Evolutionary conservation across 83 land plant species (phyloP), one percentile per base, ranked within the genome.

Genomic region (Picea abies): DNA sequence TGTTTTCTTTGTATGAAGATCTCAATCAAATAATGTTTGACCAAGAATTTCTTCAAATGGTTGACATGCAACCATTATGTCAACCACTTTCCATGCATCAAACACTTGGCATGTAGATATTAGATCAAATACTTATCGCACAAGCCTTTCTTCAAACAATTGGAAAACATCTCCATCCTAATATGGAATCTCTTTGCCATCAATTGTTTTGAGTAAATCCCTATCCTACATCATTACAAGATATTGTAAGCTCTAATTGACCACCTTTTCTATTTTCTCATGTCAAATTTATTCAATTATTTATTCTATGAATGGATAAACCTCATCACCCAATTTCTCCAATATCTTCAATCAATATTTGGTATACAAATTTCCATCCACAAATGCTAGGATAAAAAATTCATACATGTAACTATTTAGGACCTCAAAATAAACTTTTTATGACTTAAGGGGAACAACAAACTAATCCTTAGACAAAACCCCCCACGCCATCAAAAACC

Each of bases 291-390:
- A 44, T 49, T 76, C 67, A 76, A 83, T 83, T n/a, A 81, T 80
- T 44, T 83, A 69, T 35, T 78, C 17, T 4, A 69, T 75, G 22
- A 83, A 85, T 5, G 87, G 87, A 66, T 63, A 85, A 6, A 41
- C 86, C 22, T 76, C 73, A 12, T 80, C 60, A 1, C 86, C 86
- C 87, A 81, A 83, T 60, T 85, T 78, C 19, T 82, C 79, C 20
- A 83, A 66, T 14, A 82, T 22, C 2, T 44, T 67, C 6, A 83
- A 63, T 12, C 86, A 86, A 39, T 72, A 58, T 35, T 83, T 41
- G 4, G 81, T 83, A 58, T 76, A 66, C 20, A 83, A 32, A 4
- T 77, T 17, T 25, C 87, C 86, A 47, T 83, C 87, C 9, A 85
- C 49, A 52, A 85, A 82, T 2, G 86, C 86, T 80, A 85, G 15